Conservation (phyloP, 83 land plant species). For the Larix sibirica region DNA sequence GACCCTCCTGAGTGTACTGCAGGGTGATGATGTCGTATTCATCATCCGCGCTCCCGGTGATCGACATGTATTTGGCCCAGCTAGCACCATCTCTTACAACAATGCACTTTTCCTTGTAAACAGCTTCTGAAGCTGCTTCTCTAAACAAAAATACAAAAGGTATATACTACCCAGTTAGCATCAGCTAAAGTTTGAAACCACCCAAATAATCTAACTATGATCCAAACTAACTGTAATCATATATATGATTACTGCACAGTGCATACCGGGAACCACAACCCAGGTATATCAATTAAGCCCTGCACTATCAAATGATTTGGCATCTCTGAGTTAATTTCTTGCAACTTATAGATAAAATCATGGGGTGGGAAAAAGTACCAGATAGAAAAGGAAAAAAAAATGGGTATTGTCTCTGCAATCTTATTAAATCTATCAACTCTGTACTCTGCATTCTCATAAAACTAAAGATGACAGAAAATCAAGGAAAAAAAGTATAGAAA, state of each 20-base stretch:
- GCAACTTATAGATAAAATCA: no score
- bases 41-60: conserved; percentile 23
- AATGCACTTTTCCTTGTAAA: conserved; percentile 38
- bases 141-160: conserved; percentile 18
- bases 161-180: not conserved
- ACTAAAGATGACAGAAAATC: no score
- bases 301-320: no score
- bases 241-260: not conserved
- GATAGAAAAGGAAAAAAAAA: no score
- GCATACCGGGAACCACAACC: not conserved
- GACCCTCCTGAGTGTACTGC: conserved; percentile 47
- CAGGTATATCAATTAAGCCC: no score
- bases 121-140: conserved; percentile 36
- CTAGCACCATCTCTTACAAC: conserved; percentile 25
- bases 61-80: conserved; percentile 53
- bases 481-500: no score
- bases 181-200: not conserved
- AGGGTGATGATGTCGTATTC: conserved; percentile 40
- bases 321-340: no score
- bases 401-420: no score
- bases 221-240: not conserved
- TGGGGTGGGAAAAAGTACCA: no score
- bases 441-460: no score
- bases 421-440: no score
- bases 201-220: not conserved